Evolutionary conservation across 2,329 filamentous ascomycete genomes (phyloP), one percentile per base, ranked within the genome.

Genomic region (Sclerotinia glacialis): DNA sequence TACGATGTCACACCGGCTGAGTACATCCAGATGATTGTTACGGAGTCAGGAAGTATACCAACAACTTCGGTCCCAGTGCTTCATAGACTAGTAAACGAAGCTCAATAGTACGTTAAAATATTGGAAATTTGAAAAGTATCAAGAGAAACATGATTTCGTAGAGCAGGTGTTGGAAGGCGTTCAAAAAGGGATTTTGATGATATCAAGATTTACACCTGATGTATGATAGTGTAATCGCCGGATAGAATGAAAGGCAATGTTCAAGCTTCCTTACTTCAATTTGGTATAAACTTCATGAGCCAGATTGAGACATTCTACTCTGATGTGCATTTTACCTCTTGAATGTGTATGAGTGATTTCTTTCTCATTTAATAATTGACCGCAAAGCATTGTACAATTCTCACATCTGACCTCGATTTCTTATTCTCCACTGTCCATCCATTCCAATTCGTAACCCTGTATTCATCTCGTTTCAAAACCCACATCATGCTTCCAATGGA

Each of bases 1-100:
- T 97, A 96, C 76, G 95, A 99, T 77, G 91, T 94, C 58, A 99
- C 95, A 0, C 90, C 89, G 18, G 91, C 92, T 5, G 89, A 92
- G 73, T 93, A 92, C 74, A 88, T 98, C 71, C 89, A 91, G 49
- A 90, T 93, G 78, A 89, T 99, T 50, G 87, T 98, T 60, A 97
- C 93, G 3, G 95, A 99, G 79, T 88, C 94, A 76, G 95, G 94
- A 52, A 91, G 87, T 74, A 85, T 96, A 69, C 91, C 93, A 61
- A 91, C 93, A 0, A 93, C 90, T 73, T 93, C 92, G 9, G 93
- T 97, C 52, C 90, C 93, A 14, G 87, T 89, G 58, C 85, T 90
- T 65, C 86, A 90, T 79, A 82, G 88, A 64, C 78, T 88, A 74
- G 84, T 82, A 70, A 79, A 78, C 66, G 78, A 79, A 67, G 71